Evolutionary conservation across 2,329 filamentous ascomycete genomes (phyloP), one percentile per base, ranked within the genome.

Genomic region (Ilyonectria destructans): DNA sequence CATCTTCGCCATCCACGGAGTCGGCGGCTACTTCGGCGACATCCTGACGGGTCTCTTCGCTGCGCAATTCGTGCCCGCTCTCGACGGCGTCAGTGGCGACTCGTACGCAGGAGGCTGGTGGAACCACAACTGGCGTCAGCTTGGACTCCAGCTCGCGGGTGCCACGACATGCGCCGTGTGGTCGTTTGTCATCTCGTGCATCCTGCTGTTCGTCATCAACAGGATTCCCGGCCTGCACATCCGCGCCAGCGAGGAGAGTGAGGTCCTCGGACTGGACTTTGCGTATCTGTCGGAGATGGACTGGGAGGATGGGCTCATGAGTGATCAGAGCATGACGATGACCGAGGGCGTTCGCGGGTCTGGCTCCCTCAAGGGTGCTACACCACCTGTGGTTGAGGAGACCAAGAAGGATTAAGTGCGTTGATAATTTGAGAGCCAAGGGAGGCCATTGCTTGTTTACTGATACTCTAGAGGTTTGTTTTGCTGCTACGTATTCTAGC

Each of bases 21-120:
- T 90, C 2, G 88, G 88, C n/a, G 88, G 88, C 12, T 84, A 86
- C 69, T 83, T 90, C 1, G 88, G 88, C 17, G 85, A 87, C 37
- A 81, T 90, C 55, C 74, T 90, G 19, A 90, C 88, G 0, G 88
- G 88, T 3, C 80, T 90, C 33, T 90, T 90, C 59, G 88, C 88
- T 0, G 84, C 86, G 5, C 70, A 77, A 13, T 79, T 77, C 74
- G 84, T 89, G 2, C 83, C 84, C 2, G 83, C 84, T 7, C 82
- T 89, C 15, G 88, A 90, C 45, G 88, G 87, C 1, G 81, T 80
- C 4, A 84, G 81, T 2, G 75, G 78, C 6, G 83, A 82, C 1
- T 17, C 62, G 1, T 83, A 85, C 31, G 81, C 77, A 0, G 86
- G 86, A 1, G 87, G 86, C 10, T 86, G 84, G 84, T 84, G 83